These are phyloP conservation scores for Cladophialophora immunda DNA, from an alignment of 2,329 filamentous ascomycete species.

Conservation along the genomic window DNA sequence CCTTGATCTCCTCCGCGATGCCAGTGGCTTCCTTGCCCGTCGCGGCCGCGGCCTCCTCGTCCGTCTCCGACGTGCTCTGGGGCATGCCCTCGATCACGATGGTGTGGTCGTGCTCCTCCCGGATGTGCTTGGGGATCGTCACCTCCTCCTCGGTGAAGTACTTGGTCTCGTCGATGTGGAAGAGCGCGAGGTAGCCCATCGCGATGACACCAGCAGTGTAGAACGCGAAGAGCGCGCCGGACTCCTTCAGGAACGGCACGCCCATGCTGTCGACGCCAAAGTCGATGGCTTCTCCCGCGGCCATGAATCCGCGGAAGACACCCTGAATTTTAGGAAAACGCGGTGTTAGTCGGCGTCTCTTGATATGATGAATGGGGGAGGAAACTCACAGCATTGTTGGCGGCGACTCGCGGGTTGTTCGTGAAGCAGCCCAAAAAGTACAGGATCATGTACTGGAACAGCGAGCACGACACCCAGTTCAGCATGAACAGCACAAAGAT, in stretches of 20 bases:
- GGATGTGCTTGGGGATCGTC: constrained; percentile 23
- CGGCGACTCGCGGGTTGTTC: constrained; percentile 14
- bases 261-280: constrained; percentile 24
- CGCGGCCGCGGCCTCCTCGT: not conserved
- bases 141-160: constrained; percentile 26
- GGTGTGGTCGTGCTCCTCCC: constrained; percentile 11
- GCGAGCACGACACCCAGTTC: constrained; percentile 10
- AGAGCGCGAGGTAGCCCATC: constrained; percentile 16
- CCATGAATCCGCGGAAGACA: constrained; percentile 22
- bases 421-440: constrained; percentile 25
- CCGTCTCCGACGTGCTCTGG: not conserved
- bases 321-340: not conserved
- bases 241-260: constrained; percentile 20
- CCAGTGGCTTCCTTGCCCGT: not conserved
- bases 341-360: too few species aligned
- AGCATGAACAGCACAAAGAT: constrained; percentile 26
- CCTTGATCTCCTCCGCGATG: not conserved
- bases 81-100: not conserved
- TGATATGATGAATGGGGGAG: too few species aligned
- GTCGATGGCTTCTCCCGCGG: constrained; percentile 20
- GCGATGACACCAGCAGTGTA: constrained; percentile 10
- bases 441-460: constrained; percentile 25
- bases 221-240: constrained; percentile 16
- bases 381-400: constrained; percentile 16
- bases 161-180: constrained; percentile 19